These are phyloP conservation scores for Grigorovia jiainica DNA, from an alignment of 805 yeast species.

Conservation along the genomic window DNA sequence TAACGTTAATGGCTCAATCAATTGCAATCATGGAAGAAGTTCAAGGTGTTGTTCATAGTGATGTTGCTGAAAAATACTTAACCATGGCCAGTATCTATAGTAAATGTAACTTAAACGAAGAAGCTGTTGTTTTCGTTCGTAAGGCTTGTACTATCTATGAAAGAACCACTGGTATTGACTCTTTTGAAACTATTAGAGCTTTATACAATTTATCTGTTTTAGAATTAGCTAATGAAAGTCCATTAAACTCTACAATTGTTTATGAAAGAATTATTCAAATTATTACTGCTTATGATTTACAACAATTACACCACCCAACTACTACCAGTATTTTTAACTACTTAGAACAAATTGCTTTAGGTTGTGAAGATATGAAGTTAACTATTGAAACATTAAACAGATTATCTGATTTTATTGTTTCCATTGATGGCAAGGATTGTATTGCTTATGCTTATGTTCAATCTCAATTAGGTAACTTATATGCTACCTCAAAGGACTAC, in stretches of 20 bases:
- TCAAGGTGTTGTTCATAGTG: constrained; percentile 71
- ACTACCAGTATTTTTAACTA: constrained; percentile 43
- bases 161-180: constrained; percentile 72
- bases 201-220: constrained; percentile 65
- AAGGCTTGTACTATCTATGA: constrained; percentile 67
- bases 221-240: constrained; percentile 53
- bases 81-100: constrained; percentile 58
- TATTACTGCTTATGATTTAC: constrained; percentile 33
- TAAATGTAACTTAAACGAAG: constrained; percentile 44
- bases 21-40: constrained; percentile 70
- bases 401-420: constrained; percentile 42
- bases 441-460: constrained; percentile 55
- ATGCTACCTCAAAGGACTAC: constrained; percentile 43
- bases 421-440: constrained; percentile 47
- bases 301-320: constrained; percentile 61
- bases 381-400: constrained; percentile 45
- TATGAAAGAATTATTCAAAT: constrained; percentile 50
- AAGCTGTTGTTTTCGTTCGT: constrained; percentile 57
- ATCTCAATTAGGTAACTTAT: constrained; percentile 60
- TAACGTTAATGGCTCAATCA: constrained; percentile 59
- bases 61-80: constrained; percentile 62
- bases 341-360: constrained; percentile 46
- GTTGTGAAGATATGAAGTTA: constrained; percentile 46
- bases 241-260: constrained; percentile 51
- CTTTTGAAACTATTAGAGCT: constrained; percentile 63